Evolutionary conservation across 331 rosid genomes (phyloP).

Genomic region (Dryas integrifolia): DNA sequence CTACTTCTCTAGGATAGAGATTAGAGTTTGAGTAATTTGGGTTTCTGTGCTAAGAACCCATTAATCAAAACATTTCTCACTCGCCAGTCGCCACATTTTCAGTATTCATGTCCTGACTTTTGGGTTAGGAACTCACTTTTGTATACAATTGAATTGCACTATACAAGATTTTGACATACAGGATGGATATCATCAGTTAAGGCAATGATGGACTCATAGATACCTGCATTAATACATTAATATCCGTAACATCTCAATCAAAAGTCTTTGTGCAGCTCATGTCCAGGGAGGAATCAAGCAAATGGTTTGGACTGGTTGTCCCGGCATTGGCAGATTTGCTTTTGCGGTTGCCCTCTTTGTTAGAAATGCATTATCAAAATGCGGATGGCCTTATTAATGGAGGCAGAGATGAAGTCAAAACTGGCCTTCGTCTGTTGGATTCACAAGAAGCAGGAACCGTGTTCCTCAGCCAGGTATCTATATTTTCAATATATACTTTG

Average conservation of each 20-base stretch:
- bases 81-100: no score
- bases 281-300: constrained; percentile 47
- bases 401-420: constrained; percentile 34
- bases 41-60: no score
- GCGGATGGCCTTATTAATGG: constrained; percentile 38
- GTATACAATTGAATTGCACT: no score
- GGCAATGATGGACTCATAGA: no score
- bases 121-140: no score
- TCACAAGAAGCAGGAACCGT: constrained; percentile 71
- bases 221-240: no score
- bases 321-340: constrained; percentile 74
- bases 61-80: no score
- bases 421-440: constrained; percentile 65
- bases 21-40: no score
- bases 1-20: no score
- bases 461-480: constrained; percentile 71
- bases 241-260: constrained; percentile 10
- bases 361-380: constrained; percentile 66
- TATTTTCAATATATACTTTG: neutral
- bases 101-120: no score
- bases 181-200: no score
- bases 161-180: no score
- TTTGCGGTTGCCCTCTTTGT: constrained; percentile 65
- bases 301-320: constrained; percentile 66
- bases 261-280: constrained; percentile 51